Percentiles rank a stretch among this genome's conserved stretches.
phyloP scores from a whole-genome alignment of 345 rosid species.

The Salix dunnii region DNA sequence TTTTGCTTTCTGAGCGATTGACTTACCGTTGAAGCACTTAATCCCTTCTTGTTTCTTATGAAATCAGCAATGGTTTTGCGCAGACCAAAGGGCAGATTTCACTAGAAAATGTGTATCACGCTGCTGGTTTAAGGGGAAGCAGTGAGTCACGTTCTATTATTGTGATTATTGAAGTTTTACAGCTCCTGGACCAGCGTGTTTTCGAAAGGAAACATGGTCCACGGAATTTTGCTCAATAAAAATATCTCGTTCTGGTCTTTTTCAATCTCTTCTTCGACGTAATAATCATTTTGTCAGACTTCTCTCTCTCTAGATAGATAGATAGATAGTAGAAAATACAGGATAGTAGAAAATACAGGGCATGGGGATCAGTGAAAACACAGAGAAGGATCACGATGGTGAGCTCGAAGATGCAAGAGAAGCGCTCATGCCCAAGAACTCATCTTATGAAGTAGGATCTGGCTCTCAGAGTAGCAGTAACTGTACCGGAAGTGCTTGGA shows the following conservation, averaged over 20 bases:
- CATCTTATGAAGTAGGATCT: conserved; percentile 22
- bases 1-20: no score
- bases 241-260: neutral
- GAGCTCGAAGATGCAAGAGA: conserved; percentile 24
- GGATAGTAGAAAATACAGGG: neutral
- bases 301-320: neutral
- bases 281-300: neutral
- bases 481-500: conserved; percentile 39
- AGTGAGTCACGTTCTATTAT: no score
- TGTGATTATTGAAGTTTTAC: no score
- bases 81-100: no score
- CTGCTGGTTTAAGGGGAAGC: no score
- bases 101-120: no score
- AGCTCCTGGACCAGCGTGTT: no score
- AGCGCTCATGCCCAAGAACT: conserved; percentile 36
- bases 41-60: no score
- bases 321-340: no score
- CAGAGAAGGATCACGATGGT: conserved; percentile 10
- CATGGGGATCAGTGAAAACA: conserved; percentile 41
- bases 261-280: neutral
- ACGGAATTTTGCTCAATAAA: neutral
- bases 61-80: no score
- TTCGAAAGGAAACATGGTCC: no score
- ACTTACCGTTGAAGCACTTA: no score
- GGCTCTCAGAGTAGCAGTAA: conserved; percentile 16